Percentiles rank a stretch among this genome's conserved stretches.
phyloP scores from a whole-genome alignment of 768 basidiomycete genomes.

The Auriscalpium vulgare region DNA sequence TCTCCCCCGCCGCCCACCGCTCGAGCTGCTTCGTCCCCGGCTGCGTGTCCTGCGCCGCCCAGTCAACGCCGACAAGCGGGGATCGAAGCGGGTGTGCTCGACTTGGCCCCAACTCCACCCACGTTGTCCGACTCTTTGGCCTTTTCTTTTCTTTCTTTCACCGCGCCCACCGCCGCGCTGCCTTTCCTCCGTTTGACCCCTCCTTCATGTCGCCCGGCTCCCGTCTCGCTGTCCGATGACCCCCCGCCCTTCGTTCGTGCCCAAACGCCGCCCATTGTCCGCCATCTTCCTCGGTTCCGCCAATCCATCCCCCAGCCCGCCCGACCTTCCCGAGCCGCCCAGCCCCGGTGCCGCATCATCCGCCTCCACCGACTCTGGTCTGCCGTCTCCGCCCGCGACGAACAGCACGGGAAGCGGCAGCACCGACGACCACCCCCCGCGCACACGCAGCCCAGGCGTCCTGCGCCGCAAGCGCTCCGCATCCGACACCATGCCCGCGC shows the following conservation, averaged over 20 bases:
- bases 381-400: conserved; percentile 80
- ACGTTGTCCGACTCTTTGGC: not conserved
- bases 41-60: not conserved
- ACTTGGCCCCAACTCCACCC: too few relatives aligned
- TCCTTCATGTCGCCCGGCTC: not conserved
- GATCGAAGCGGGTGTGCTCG: not conserved
- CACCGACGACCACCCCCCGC: conserved; percentile 9
- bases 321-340: conserved; percentile 57
- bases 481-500: conserved; percentile 20
- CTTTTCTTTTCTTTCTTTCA: not conserved
- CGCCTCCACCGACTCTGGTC: conserved; percentile 40
- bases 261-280: conserved; percentile 49
- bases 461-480: conserved; percentile 31
- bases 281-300: conserved; percentile 47
- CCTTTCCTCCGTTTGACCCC: not conserved
- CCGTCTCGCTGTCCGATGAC: conserved; percentile 33
- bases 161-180: not conserved
- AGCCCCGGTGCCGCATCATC: conserved; percentile 45
- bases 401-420: conserved; percentile 74
- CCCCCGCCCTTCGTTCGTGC: conserved; percentile 35
- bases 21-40: not conserved
- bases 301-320: conserved; percentile 27
- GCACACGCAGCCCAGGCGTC: conserved; percentile 19
- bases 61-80: not conserved
- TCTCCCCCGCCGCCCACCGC: not conserved